A percentile compares a stretch with the other conserved stretches of the same genome.
phyloP scores from a whole-genome alignment of 495 filamentous ascomycete genomes.

The Thermochaetoides thermophila region DNA sequence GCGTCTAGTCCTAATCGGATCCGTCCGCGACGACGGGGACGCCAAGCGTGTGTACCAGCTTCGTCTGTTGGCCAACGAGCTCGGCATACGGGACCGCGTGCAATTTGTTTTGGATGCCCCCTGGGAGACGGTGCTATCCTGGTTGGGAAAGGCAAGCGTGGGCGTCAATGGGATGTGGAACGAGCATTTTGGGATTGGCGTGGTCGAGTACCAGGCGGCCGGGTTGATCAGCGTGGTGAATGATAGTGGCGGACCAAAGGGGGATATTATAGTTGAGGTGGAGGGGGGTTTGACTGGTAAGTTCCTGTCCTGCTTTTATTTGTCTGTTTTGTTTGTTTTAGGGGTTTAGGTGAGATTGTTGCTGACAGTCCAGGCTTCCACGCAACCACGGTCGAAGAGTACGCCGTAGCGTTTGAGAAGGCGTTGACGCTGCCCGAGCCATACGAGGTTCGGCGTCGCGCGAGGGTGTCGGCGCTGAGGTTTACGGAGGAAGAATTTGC shows the following conservation, averaged over 20 bases:
- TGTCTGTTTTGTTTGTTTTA: background rate
- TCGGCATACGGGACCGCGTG: slow-evolving; percentile 66
- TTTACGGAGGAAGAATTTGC: slow-evolving; percentile 84
- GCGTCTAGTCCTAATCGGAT: slow-evolving; percentile 70
- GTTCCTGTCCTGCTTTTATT: background rate
- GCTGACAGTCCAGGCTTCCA: slow-evolving; percentile 53
- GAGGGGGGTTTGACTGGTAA: slow-evolving; percentile 60
- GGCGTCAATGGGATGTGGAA: slow-evolving; percentile 99
- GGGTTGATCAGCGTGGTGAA: slow-evolving; percentile 86
- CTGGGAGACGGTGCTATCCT: slow-evolving; percentile 71
- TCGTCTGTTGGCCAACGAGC: slow-evolving; percentile 73
- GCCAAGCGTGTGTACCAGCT: slow-evolving; percentile 83
- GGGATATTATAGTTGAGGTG: slow-evolving; percentile 76
- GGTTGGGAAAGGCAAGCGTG: slow-evolving; percentile 56
- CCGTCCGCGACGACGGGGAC: slow-evolving; percentile 70
- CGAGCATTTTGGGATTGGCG: slow-evolving; percentile 96
- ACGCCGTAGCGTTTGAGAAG: slow-evolving; percentile 61
- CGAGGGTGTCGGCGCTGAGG: slow-evolving; percentile 56
- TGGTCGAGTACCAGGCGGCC: slow-evolving; percentile 95
- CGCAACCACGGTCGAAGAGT: slow-evolving; percentile 60
- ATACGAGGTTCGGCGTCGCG: slow-evolving; percentile 57
- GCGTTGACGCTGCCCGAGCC: slow-evolving; percentile 50
- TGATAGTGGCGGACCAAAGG: slow-evolving; percentile 76
- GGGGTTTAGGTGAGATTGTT: background rate
- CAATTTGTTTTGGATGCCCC: slow-evolving; percentile 78